Conservation (phyloP, 1,284 basidiomycete genomes). For the Puccinia hordei region DNA sequence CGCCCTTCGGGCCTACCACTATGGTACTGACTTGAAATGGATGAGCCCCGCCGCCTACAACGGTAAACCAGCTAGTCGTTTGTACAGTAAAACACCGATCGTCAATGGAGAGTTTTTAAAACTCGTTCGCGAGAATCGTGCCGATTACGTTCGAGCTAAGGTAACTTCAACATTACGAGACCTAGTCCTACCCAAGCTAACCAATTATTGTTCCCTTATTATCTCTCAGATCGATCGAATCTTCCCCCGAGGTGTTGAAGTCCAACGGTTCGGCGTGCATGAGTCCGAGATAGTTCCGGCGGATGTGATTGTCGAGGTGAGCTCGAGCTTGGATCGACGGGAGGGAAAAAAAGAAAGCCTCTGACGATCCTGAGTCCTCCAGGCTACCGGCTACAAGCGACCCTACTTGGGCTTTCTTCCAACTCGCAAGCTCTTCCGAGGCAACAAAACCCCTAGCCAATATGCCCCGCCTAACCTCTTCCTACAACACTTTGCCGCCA, state of each 20-base stretch:
- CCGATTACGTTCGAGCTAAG: constrained; percentile 38
- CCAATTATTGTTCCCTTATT: background rate
- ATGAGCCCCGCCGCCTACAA: constrained; percentile 19
- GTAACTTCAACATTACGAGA: background rate
- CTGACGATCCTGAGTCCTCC: background rate
- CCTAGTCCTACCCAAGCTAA: background rate
- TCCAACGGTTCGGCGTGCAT: background rate
- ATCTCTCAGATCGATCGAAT: constrained; percentile 17
- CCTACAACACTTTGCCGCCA: constrained; percentile 26
- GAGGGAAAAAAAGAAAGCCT: background rate
- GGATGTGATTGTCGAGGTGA: constrained; percentile 44
- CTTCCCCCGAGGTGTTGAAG: background rate
- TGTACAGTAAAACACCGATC: constrained; percentile 45
- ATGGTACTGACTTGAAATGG: constrained; percentile 27
- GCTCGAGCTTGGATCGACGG: background rate
- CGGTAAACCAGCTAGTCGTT: constrained; percentile 9
- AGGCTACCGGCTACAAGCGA: constrained; percentile 43
- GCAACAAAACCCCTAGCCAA: constrained; percentile 5
- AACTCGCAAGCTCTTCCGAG: constrained; percentile 5
- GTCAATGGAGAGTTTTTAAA: constrained; percentile 43
- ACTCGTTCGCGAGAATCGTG: constrained; percentile 26
- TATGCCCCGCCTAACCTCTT: constrained; percentile 44
- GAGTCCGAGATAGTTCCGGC: constrained; percentile 9
- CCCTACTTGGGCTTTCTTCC: constrained; percentile 30
- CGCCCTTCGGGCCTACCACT: constrained; percentile 20